phyloP scores from a whole-genome alignment of 2,329 filamentous ascomycete genomes.

The Gnomoniopsis sp. region DNA sequence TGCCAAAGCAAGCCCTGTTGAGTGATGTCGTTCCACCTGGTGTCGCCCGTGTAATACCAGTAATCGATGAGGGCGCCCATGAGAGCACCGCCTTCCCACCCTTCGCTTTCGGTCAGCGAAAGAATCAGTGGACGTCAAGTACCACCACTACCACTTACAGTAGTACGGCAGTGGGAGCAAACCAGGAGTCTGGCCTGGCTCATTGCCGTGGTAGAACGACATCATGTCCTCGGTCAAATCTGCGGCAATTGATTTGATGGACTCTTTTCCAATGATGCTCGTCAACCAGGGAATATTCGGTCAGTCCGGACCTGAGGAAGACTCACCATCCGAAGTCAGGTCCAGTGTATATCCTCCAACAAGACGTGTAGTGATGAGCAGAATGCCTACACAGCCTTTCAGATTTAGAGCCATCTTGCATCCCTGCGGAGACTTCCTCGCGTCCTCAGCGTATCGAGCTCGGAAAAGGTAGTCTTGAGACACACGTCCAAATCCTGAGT shows the following conservation, averaged over 20 bases:
- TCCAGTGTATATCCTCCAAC: slow-evolving; percentile 6
- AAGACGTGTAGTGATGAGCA: not conserved
- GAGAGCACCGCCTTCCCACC: slow-evolving; percentile 75
- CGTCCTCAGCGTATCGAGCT: not conserved
- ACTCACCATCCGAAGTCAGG: slow-evolving; percentile 1
- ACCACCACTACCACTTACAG: slow-evolving; percentile 35
- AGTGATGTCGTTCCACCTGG: slow-evolving; percentile 65
- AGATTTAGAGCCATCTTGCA: not conserved
- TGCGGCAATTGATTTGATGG: slow-evolving; percentile 45
- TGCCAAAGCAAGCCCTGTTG: slow-evolving; percentile 70
- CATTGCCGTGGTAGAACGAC: slow-evolving; percentile 44
- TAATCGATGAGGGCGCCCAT: slow-evolving; percentile 73
- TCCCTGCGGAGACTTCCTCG: not conserved
- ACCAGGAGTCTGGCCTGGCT: slow-evolving; percentile 48
- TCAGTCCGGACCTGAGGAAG: fast-evolving
- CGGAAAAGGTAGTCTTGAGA: not conserved
- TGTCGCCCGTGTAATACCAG: slow-evolving; percentile 78
- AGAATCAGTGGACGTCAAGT: not conserved
- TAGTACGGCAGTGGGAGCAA: slow-evolving; percentile 53
- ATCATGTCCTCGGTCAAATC: slow-evolving; percentile 50
- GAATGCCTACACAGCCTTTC: not conserved
- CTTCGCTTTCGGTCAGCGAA: slow-evolving; percentile 27
- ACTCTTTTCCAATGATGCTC: slow-evolving; percentile 36
- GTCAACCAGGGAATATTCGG: not conserved
- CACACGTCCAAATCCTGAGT: not conserved